These are phyloP conservation scores for Phytopythium ostracodes DNA, from an alignment of 352 stramenopile genomes.

Conservation along the genomic window DNA sequence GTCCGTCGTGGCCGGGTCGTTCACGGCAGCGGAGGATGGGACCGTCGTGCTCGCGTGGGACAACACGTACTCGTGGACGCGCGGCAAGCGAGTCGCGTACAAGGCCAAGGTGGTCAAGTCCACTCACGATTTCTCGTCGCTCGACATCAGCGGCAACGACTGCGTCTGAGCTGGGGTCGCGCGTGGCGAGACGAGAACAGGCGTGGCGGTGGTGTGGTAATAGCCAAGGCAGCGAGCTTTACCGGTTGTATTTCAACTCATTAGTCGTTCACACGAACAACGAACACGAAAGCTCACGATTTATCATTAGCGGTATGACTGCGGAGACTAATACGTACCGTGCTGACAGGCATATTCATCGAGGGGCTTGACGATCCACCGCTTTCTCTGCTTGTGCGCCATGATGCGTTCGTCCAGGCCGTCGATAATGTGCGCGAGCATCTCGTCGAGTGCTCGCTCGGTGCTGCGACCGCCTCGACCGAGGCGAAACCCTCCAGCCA, in stretches of 20 bases:
- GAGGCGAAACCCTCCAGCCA: neutral
- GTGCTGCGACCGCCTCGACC: neutral
- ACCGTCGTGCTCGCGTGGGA: conserved; percentile 73
- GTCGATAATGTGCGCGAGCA: neutral
- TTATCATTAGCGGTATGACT: too few species aligned
- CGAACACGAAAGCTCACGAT: too few species aligned
- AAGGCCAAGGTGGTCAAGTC: conserved; percentile 79
- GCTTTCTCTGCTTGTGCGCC: neutral
- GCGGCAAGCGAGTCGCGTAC: conserved; percentile 66
- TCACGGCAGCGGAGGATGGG: conserved; percentile 57
- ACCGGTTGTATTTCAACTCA: neutral
- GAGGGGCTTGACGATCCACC: neutral
- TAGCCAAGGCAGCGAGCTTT: too few species aligned
- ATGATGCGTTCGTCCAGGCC: neutral
- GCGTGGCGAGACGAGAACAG: too few species aligned
- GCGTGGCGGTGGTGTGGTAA: too few species aligned
- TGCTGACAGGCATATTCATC: neutral
- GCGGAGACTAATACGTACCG: neutral
- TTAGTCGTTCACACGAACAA: too few species aligned
- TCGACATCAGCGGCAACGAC: conserved; percentile 74
- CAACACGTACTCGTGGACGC: conserved; percentile 68
- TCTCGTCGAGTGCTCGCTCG: neutral
- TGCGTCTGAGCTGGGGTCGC: conserved; percentile 30
- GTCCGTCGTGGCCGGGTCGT: conserved; percentile 41
- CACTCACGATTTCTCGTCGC: conserved; percentile 65